Conservation (phyloP, 139 green algal species). For the Ettlia oleoabundans region DNA sequence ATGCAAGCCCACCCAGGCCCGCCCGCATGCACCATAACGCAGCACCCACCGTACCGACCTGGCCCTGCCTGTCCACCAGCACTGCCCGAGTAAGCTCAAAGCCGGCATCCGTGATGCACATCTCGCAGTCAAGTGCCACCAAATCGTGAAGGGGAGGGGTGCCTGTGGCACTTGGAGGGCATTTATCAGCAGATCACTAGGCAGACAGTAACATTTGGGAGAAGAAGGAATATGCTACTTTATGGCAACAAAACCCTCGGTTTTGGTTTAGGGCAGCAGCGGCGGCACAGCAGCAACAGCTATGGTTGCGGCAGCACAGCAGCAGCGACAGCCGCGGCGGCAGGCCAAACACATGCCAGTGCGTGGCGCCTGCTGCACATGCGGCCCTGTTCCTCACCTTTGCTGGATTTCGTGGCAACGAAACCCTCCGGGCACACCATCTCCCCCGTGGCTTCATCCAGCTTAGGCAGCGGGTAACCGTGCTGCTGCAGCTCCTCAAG, state of each 20-base stretch:
- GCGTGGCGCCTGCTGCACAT: too few species aligned
- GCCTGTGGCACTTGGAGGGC: constrained; percentile 15
- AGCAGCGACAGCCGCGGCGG: too few species aligned
- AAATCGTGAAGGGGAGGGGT: constrained; percentile 36
- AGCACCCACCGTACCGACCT: background rate
- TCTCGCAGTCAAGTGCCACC: constrained; percentile 88
- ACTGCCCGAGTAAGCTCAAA: constrained; percentile 79
- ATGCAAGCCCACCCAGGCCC: too few species aligned
- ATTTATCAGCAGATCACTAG: too few species aligned
- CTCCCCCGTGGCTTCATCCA: background rate
- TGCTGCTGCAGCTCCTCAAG: constrained; percentile 20
- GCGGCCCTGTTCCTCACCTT: constrained; percentile 10
- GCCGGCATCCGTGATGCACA: constrained; percentile 76
- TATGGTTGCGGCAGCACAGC: too few species aligned
- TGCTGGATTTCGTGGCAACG: background rate
- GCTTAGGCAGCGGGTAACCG: constrained; percentile 25
- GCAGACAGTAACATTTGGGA: too few species aligned
- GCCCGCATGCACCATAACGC: too few species aligned
- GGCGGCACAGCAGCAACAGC: too few species aligned
- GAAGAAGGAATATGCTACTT: too few species aligned
- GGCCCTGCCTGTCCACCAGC: constrained; percentile 59
- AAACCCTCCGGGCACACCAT: background rate
- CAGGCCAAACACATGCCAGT: too few species aligned
- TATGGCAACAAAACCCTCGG: too few species aligned
- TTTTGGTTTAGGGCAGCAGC: too few species aligned